A percentile compares a stretch with the other conserved stretches of the same genome.
Evolutionary conservation across 2,329 filamentous ascomycete genomes (phyloP).

Genomic region (Capronia coronata): DNA sequence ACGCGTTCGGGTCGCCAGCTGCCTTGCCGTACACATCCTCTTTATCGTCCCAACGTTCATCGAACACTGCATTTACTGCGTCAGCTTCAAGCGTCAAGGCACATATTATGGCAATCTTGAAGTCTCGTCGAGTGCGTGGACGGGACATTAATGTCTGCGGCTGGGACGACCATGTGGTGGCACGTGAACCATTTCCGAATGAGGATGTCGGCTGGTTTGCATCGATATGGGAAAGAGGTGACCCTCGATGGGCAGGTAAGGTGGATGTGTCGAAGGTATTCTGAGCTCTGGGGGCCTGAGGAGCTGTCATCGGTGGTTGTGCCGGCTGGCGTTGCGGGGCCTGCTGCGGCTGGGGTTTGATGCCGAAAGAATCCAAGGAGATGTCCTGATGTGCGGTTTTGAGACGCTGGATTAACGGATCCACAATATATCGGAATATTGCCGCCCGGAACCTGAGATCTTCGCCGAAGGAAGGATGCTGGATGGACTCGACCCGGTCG

Average conservation of each 20-base stretch:
- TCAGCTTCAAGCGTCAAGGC: slow-evolving; percentile 8
- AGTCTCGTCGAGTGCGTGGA: slow-evolving; percentile 2
- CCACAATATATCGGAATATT: background rate
- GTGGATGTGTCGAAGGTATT: background rate
- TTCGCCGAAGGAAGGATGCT: background rate
- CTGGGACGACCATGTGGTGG: background rate
- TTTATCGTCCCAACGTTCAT: slow-evolving; percentile 99
- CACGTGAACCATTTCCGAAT: background rate
- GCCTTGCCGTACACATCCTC: slow-evolving; percentile 55
- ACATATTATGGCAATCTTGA: slow-evolving; percentile 11
- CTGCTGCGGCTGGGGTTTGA: background rate
- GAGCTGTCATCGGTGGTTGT: background rate
- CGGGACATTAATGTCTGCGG: background rate
- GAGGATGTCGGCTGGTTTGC: background rate
- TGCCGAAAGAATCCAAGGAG: background rate
- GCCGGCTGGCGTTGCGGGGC: too few species aligned
- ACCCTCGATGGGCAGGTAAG: background rate
- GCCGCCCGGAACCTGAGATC: background rate
- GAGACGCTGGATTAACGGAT: background rate
- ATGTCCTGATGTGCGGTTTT: background rate
- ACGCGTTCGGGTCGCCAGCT: slow-evolving; percentile 11
- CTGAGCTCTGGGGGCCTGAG: background rate
- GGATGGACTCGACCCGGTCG: background rate
- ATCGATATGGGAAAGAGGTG: background rate
- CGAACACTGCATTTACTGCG: slow-evolving; percentile 47